Evolutionary conservation across 1,139 yeast species (phyloP).

Genomic region (Yamadazyma oceani): DNA sequence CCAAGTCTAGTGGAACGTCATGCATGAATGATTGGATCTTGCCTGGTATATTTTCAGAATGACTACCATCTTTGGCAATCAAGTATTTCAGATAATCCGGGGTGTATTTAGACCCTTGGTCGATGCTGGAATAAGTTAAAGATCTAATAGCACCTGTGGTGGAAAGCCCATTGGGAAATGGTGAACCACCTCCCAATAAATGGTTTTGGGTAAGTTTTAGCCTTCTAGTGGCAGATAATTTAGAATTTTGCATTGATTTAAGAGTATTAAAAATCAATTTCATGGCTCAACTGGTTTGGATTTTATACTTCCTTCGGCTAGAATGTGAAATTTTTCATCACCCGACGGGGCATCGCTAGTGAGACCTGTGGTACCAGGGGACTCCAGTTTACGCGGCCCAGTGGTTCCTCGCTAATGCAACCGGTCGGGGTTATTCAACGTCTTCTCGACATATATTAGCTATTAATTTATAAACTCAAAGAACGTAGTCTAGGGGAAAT

Average conservation of each 20-base stretch:
- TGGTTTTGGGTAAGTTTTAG: slow-evolving; percentile 9
- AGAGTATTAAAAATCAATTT: background rate
- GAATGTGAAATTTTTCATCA: background rate
- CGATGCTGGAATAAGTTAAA: slow-evolving; percentile 11
- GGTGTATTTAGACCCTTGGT: slow-evolving; percentile 38
- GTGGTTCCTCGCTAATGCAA: too few relatives aligned
- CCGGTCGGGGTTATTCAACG: too few relatives aligned
- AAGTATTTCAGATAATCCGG: slow-evolving; percentile 31
- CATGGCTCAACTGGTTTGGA: background rate
- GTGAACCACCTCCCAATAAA: slow-evolving; percentile 3
- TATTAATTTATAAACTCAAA: background rate
- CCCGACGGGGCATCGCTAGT: too few relatives aligned
- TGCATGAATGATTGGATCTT: slow-evolving; percentile 76
- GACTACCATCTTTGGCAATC: slow-evolving; percentile 39
- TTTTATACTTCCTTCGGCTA: too few relatives aligned
- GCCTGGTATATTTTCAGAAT: slow-evolving; percentile 32
- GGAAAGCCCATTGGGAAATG: background rate
- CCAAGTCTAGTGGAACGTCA: slow-evolving; percentile 70
- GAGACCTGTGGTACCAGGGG: too few relatives aligned
- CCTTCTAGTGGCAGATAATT: slow-evolving; percentile 1
- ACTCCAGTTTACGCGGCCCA: too few relatives aligned
- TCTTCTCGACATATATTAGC: background rate
- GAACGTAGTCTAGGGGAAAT: too few relatives aligned
- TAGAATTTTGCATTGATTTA: background rate
- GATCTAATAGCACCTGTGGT: background rate